Conservation (phyloP, 805 yeast genomes). For the Candida taoyuanica region DNA sequence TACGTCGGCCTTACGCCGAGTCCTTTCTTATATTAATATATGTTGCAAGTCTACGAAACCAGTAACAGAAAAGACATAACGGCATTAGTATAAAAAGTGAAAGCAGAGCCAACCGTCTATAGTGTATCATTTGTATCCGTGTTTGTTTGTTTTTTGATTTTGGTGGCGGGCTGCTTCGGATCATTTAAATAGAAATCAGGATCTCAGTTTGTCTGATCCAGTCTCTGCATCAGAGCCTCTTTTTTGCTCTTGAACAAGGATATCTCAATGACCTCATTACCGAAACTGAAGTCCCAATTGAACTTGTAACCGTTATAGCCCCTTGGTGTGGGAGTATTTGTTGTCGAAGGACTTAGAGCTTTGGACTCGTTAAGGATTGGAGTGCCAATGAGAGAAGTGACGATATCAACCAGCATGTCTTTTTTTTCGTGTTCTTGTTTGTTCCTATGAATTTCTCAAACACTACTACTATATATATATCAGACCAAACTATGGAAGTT, state of each 20-base stretch:
- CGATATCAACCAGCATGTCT: constrained; percentile 11
- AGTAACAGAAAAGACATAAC: no score
- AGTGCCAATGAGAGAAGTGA: constrained; percentile 10
- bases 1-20: no score
- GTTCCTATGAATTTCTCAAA: background rate
- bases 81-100: background rate
- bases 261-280: constrained; percentile 11
- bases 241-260: constrained; percentile 10
- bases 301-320: constrained; percentile 11
- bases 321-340: no score
- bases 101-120: constrained; percentile 1
- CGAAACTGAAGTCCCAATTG: constrained; percentile 15
- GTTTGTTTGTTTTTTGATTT: no score
- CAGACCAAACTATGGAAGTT: background rate
- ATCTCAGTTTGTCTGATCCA: no score
- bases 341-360: constrained; percentile 1
- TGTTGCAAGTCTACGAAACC: no score
- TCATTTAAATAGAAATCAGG: no score
- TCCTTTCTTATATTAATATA: no score
- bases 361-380: constrained; percentile 15
- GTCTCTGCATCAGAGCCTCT: background rate
- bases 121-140: background rate
- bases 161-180: no score
- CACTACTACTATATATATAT: no score
- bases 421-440: background rate